A percentile compares a stretch with the other conserved stretches of the same genome.
phyloP scores from a whole-genome alignment of 306 rosid genomes.

The Cicer cuneatum region DNA sequence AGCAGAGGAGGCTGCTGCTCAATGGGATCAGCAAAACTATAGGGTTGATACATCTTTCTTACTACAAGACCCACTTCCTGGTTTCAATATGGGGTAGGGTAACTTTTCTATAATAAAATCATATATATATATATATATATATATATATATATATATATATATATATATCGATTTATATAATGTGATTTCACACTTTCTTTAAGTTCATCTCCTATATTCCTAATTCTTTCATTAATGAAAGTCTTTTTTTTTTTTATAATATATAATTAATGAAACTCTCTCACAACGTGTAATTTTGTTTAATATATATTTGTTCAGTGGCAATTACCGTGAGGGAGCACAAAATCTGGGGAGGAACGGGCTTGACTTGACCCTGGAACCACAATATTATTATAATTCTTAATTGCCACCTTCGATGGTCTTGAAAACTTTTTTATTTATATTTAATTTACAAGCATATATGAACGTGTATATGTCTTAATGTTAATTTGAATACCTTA shows the following conservation, averaged over 20 bases:
- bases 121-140: neutral
- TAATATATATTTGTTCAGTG: slow-evolving; percentile 52
- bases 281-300: neutral
- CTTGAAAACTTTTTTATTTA: slow-evolving; percentile 35
- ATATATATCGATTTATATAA: too few relatives aligned
- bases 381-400: slow-evolving; percentile 48
- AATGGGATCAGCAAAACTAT: slow-evolving; percentile 65
- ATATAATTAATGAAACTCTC: neutral
- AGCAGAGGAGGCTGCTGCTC: slow-evolving; percentile 51
- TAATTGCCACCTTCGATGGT: slow-evolving; percentile 62
- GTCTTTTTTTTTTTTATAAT: too few relatives aligned
- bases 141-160: too few relatives aligned
- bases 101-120: neutral
- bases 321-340: slow-evolving; percentile 50
- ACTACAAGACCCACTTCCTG: slow-evolving; percentile 59
- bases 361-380: slow-evolving; percentile 79
- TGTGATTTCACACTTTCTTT: neutral
- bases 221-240: too few relatives aligned
- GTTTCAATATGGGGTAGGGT: slow-evolving; percentile 74
- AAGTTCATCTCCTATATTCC: neutral
- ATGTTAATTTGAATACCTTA: slow-evolving; percentile 3
- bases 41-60: slow-evolving; percentile 56
- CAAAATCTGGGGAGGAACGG: slow-evolving; percentile 61
- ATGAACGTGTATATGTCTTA: neutral
- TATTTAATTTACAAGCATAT: slow-evolving; percentile 10